Evolutionary conservation across 805 yeast species (phyloP), one percentile per base, ranked within the genome.

Genomic region (Hanseniaspora vineae): DNA sequence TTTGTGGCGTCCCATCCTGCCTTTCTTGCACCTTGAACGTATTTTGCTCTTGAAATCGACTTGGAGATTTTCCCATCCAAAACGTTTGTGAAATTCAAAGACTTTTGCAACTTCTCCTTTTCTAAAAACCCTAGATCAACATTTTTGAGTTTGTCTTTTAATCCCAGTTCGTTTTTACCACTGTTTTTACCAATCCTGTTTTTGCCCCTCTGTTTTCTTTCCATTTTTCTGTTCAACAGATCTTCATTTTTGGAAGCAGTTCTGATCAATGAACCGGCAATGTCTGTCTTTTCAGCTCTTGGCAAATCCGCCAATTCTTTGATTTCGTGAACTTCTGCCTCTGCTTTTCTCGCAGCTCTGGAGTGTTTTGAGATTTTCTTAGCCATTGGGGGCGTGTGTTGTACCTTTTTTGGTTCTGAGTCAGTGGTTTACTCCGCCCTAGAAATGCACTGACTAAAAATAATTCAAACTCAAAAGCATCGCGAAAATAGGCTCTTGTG

Each of bases 341-440:
- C 42, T 6, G 81, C 82, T 60, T 87, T 71, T 66, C 89, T 77
- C 2, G 92, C 89, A 2, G 88, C 87, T 66, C 92, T 73, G 42
- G 88, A 80, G 51, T 74, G 78, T 54, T 80, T 81, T 17, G 86
- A 80, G 29, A 79, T 73, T 67, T 54, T 57, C 46, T 51, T 57
- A 6, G 55, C 58, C 61, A 57, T 58, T 32, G 37, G 6, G 37
- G 37, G 33, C 12, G 12, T 12, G 37, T 33, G 37, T n/a, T n/a
- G n/a, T n/a, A n/a, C n/a, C n/a, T n/a, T n/a, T n/a, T n/a, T n/a
- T n/a, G n/a, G n/a, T n/a, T n/a, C n/a, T n/a, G n/a, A n/a, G n/a
- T 12, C 33, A 31, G 12, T 10, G 33, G 33, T 31, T 12, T 31
- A 31, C 12, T 12, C 12, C 33, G 33, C 33, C 9, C 12, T 31